These are phyloP conservation scores for Capsicum chinense DNA, from an alignment of 257 asterid species.

Conservation along the genomic window DNA sequence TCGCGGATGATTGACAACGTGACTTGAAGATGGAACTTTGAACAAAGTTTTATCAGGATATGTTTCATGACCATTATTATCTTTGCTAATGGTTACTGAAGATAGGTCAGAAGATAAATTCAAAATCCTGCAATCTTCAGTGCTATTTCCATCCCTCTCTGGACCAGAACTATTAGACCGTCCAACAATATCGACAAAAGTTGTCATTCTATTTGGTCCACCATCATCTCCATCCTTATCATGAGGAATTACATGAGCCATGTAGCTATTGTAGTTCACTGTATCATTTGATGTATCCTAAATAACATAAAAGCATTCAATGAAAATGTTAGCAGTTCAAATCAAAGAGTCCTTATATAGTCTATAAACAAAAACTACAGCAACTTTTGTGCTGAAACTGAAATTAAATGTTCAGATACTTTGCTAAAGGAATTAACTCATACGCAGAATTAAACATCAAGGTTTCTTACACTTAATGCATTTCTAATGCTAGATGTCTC, in stretches of 20 bases:
- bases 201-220: constrained; percentile 58
- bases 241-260: constrained; percentile 38
- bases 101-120: constrained; percentile 31
- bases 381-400: constrained; percentile 21
- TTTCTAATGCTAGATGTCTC: constrained; percentile 56
- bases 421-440: neutral
- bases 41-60: constrained; percentile 18
- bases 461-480: constrained; percentile 54
- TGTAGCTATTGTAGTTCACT: constrained; percentile 45
- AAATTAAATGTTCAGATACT: neutral
- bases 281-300: constrained; percentile 43
- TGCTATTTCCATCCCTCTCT: constrained; percentile 58
- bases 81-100: constrained; percentile 30
- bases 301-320: neutral
- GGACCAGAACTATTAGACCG: constrained; percentile 56
- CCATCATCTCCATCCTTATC: constrained; percentile 57
- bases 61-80: neutral
- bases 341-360: neutral
- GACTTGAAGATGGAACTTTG: constrained; percentile 29
- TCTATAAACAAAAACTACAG: neutral
- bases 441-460: constrained; percentile 23
- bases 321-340: constrained; percentile 24
- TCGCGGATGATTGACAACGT: constrained; percentile 22
- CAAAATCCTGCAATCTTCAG: constrained; percentile 46
- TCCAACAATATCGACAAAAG: constrained; percentile 88